Evolutionary conservation across 2,329 filamentous ascomycete genomes (phyloP), one percentile per base, ranked within the genome.

Genomic region (Huntiella decipiens): DNA sequence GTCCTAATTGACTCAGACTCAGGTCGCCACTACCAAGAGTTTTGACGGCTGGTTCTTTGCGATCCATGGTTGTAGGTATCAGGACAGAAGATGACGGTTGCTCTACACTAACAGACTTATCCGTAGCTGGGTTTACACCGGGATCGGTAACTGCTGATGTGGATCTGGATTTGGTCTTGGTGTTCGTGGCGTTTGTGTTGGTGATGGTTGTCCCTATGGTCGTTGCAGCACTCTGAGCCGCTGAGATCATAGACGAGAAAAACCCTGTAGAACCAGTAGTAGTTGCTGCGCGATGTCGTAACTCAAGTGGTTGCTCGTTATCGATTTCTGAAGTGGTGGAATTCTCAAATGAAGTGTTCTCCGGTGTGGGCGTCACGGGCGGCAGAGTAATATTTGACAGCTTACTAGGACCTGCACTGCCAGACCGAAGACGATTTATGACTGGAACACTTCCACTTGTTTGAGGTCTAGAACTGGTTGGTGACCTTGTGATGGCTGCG

Each of bases 171-270:
- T 15, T 34, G 12, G n/a, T 33, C 12, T 38, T 43, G 8, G 4
- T 34, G 11, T 28, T 40, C 31, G 22, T 43, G 19, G 45, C 7
- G 5, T 66, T 63, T 44, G 74, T 72, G 57, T 77, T 87, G 42
- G 75, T 74, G 40, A 95, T 79, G 41, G 78, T 84, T 52, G 73
- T 83, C 53, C 72, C 84, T 4, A 87, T 60, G 13, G 74, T 77
- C 52, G 67, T 85, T 11, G 87, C 86, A 38, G 88, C 88, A 70
- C 81, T 95, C 61, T 96, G 88, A 13, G 91, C 91, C 39, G 81
- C 88, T 36, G 85, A 88, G 52, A 98, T 76, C 57, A 98, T 82
- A 19, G 83, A 87, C 4, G 85, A 93, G 62, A 98, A 96, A 65
- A 98, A 96, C 1, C 86, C 79, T 34, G 71, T 66, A 46, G 73